A percentile compares a stretch with the other conserved stretches of the same genome.
These are phyloP conservation scores for Xylaria flabelliformis DNA, from an alignment of 495 filamentous ascomycete genomes.

Conservation along the genomic window DNA sequence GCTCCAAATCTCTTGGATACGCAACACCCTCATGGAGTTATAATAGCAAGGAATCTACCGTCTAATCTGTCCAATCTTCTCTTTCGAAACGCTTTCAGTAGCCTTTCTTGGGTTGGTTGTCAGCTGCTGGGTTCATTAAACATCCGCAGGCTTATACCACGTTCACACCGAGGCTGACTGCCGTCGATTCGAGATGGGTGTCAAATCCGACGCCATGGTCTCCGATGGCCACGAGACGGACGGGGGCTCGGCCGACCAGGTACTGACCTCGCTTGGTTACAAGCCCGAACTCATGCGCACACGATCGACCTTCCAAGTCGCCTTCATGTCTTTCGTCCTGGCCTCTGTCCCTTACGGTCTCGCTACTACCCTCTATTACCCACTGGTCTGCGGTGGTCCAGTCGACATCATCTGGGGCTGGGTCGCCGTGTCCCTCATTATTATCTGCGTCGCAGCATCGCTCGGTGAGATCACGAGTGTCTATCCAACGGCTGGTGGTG, in stretches of 20 bases:
- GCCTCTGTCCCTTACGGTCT: conserved; percentile 68
- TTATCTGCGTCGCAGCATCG: conserved; percentile 58
- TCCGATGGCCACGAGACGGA: conserved; percentile 27
- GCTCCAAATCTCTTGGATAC: background rate
- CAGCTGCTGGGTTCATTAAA: background rate
- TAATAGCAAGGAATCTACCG: background rate
- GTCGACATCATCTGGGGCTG: conserved; percentile 72
- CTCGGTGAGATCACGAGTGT: conserved; percentile 64
- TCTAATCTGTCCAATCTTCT: background rate
- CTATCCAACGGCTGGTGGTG: conserved; percentile 61
- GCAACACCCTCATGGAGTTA: conserved; percentile 16
- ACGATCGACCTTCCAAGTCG: conserved; percentile 61
- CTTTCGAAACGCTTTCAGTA: background rate
- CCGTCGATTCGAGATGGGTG: conserved; percentile 17
- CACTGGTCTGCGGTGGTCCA: conserved; percentile 67
- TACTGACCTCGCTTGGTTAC: conserved; percentile 60
- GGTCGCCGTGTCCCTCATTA: conserved; percentile 57
- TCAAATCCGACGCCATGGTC: conserved; percentile 1
- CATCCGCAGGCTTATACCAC: background rate
- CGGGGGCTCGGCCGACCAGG: conserved; percentile 48
- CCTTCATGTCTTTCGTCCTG: conserved; percentile 64
- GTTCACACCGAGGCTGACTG: background rate
- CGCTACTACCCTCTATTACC: conserved; percentile 73
- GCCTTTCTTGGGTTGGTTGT: background rate
- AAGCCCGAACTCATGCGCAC: conserved; percentile 57